Evolutionary conservation across 2,329 filamentous ascomycete genomes (phyloP).

Genomic region (Metarhizium anisopliae): DNA sequence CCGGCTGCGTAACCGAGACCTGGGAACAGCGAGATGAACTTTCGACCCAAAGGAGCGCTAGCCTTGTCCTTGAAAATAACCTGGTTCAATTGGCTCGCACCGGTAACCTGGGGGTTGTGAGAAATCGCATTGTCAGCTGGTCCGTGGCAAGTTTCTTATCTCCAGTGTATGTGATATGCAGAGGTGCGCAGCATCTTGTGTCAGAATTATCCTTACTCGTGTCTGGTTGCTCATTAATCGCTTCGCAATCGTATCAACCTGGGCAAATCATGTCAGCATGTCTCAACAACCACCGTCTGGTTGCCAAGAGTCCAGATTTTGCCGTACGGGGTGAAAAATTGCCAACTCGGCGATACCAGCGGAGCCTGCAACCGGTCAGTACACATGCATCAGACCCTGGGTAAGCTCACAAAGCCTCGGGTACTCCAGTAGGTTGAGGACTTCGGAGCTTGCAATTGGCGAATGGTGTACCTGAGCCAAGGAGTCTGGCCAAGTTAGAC

Average conservation of each 20-base stretch:
- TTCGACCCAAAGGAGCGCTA: slow-evolving; percentile 55
- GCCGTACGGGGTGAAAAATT: slow-evolving; percentile 78
- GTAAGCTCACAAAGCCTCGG: neutral
- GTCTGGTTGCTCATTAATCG: slow-evolving; percentile 97
- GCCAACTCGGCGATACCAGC: slow-evolving; percentile 89
- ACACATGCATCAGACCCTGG: neutral
- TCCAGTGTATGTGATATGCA: no score
- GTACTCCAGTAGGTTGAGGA: neutral
- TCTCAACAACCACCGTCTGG: neutral
- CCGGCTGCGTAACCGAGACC: slow-evolving; percentile 94
- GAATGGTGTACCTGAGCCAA: slow-evolving; percentile 68
- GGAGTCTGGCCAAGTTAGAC: slow-evolving; percentile 76
- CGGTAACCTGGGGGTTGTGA: slow-evolving; percentile 19
- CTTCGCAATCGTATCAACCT: slow-evolving; percentile 98
- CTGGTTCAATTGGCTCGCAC: slow-evolving; percentile 59
- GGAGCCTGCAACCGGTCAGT: slow-evolving; percentile 50
- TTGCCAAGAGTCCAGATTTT: slow-evolving; percentile 7
- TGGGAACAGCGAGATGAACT: slow-evolving; percentile 94
- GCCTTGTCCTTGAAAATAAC: slow-evolving; percentile 94
- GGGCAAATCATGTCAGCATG: neutral
- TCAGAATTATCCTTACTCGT: slow-evolving; percentile 33
- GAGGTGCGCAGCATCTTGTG: neutral
- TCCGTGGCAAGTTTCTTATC: slow-evolving; percentile 9
- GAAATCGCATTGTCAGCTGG: slow-evolving; percentile 4
- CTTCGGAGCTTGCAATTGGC: neutral